These are phyloP conservation scores for Lentinula raphanica DNA, from an alignment of 768 basidiomycete species.

Conservation along the genomic window DNA sequence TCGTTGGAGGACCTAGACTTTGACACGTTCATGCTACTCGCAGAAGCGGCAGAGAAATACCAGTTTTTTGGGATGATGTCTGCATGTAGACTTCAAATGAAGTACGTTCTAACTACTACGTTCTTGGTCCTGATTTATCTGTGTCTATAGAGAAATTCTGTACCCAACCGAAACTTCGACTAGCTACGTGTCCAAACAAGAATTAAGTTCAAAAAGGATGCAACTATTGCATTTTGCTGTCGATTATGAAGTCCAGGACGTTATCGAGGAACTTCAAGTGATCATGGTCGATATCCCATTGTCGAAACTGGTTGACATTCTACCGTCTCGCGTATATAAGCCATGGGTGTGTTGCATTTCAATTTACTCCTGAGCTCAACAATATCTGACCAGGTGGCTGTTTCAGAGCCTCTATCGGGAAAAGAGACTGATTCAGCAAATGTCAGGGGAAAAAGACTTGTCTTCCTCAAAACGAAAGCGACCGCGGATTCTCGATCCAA, in stretches of 20 bases:
- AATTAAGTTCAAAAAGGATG: neutral
- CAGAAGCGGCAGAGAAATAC: constrained; percentile 9
- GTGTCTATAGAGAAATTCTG: neutral
- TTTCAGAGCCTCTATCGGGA: neutral
- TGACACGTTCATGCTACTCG: neutral
- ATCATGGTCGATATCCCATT: neutral
- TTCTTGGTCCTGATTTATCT: no score
- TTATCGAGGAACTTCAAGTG: neutral
- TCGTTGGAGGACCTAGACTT: constrained; percentile 5
- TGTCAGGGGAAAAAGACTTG: neutral
- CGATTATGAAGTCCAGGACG: neutral
- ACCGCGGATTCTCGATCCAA: neutral
- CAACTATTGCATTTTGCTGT: neutral
- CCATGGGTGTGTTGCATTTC: neutral
- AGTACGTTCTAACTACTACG: neutral
- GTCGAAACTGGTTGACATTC: neutral
- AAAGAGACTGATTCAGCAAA: neutral
- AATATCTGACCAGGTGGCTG: neutral
- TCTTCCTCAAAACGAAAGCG: neutral
- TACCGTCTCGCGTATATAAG: neutral
- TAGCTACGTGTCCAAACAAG: neutral
- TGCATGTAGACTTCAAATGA: neutral
- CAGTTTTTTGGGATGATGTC: constrained; percentile 6
- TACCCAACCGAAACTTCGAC: neutral
- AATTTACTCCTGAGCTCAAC: neutral